A percentile compares a stretch with the other conserved stretches of the same genome.
Evolutionary conservation across 1,139 yeast species (phyloP).

Genomic region (Lizanozyma gosingica): DNA sequence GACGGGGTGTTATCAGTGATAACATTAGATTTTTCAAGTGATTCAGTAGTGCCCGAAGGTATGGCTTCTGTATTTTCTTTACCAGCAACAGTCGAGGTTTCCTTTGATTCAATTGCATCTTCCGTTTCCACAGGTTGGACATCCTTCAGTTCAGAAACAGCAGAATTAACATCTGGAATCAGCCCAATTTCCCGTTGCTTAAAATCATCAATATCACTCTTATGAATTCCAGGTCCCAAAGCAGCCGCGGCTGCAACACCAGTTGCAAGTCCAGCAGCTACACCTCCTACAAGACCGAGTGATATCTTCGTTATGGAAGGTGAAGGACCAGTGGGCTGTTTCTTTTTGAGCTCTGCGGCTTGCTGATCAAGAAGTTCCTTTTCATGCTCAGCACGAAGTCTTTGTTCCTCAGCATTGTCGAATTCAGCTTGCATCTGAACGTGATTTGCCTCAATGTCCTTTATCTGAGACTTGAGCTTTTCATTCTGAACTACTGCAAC

Average conservation of each 20-base stretch:
- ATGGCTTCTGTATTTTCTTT: not conserved
- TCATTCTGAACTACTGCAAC: conserved; percentile 51
- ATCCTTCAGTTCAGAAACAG: conserved; percentile 2
- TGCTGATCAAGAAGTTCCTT: conserved; percentile 18
- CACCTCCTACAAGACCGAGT: conserved; percentile 10
- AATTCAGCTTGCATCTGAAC: conserved; percentile 28
- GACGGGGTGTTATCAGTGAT: not conserved
- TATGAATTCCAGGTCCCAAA: conserved; percentile 7
- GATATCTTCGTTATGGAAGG: conserved; percentile 4
- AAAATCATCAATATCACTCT: not conserved
- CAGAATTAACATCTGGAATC: conserved; percentile 1
- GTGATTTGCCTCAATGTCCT: conserved; percentile 21
- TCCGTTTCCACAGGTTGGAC: conserved; percentile 3
- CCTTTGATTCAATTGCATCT: conserved; percentile 1
- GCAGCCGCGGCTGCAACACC: conserved; percentile 19
- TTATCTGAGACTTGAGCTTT: conserved; percentile 28
- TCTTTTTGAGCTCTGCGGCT: conserved; percentile 20
- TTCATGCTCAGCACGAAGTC: conserved; percentile 23
- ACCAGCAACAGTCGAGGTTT: not conserved
- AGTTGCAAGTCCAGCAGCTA: conserved; percentile 19
- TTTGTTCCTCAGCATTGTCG: conserved; percentile 17
- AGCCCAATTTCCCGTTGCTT: not conserved
- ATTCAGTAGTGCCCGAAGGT: not conserved
- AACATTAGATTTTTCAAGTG: not conserved
- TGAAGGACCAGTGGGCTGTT: conserved; percentile 4